Evolutionary conservation across 176 grass and related monocot genomes (phyloP).

Genomic region (Puccinellia tenuiflora): DNA sequence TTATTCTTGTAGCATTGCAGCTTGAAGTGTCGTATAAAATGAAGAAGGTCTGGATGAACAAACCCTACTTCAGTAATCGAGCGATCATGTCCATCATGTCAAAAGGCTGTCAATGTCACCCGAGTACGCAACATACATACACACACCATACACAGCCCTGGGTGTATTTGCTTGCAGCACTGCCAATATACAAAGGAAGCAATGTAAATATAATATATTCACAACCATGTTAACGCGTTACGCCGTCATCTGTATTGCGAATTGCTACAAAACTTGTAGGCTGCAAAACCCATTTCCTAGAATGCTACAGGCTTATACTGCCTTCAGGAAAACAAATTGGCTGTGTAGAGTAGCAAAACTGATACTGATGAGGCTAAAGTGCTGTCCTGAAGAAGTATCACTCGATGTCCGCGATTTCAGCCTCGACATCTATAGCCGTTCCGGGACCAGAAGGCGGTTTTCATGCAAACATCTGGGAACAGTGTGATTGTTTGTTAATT

Average conservation of each 20-base stretch:
- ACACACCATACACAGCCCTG: not conserved
- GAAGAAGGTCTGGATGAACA: not conserved
- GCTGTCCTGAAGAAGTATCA: conserved; percentile 15
- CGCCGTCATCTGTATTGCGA: not conserved
- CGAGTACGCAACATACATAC: not conserved
- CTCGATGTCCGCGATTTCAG: conserved; percentile 64
- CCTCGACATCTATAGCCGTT: conserved; percentile 58
- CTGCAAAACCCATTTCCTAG: not conserved
- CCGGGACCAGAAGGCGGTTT: conserved; percentile 31
- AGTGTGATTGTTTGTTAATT: not conserved
- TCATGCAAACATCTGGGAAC: conserved; percentile 14
- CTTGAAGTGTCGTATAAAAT: not conserved
- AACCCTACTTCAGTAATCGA: not conserved
- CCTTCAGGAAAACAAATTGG: not conserved
- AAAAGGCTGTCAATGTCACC: not conserved
- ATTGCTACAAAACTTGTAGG: not conserved
- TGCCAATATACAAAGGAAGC: not conserved
- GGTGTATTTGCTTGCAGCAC: not conserved
- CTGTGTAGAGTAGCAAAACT: not conserved
- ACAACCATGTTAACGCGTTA: not conserved
- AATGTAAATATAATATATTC: not conserved
- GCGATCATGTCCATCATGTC: not conserved
- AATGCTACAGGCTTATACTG: not conserved
- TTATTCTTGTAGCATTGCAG: too few species aligned
- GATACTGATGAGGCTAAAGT: not conserved